Evolutionary conservation across 169 alveolate species (phyloP), one percentile per base, ranked within the genome.

Genomic region (Eimeria maxima): DNA sequence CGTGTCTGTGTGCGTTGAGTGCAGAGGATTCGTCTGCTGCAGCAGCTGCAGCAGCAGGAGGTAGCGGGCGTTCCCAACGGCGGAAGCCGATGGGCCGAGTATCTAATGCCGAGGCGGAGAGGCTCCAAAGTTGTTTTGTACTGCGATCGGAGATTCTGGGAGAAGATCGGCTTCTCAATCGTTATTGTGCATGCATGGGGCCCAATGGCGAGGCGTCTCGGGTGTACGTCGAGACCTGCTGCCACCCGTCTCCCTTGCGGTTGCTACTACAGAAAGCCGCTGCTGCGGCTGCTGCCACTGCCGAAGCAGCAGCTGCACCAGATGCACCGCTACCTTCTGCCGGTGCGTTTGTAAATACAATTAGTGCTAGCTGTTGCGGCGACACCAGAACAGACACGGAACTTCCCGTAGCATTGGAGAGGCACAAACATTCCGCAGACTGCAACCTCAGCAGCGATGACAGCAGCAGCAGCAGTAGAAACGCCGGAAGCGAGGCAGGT

Each of bases 1-100:
- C 16, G 20, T 7, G 20, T 53, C 2, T 2, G 60, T 3, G 60
- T 53, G 60, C 16, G 60, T 53, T 53, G 16, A 0, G 0, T 53
- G 60, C 60, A 53, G 60, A 53, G 3, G 60, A 53, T 7, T 7
- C 60, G 60, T 53, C 60, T 53, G 10, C 1, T 14, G 60, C 47
- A 22, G 92, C 86, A 0, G 44, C 50, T 24, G 44, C 86, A 0
- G 44, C 86, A 27, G 86, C 55, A 0, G 86, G 29, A 10, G 50
- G 27, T 29, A 69, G 60, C 14, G 42, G 33, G 14, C 89, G 89
- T 33, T 18, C 89, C 1, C 89, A 78, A 65, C 89, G 89, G 27
- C 60, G 89, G 95, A 91, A 91, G 81, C 95, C 95, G 5, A 76
- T 76, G 95, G 95, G 95, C 55, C 50, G 95, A 14, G 95, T 91